phyloP scores from a whole-genome alignment of 805 yeast species.

The Dipodascus geniculatus region DNA sequence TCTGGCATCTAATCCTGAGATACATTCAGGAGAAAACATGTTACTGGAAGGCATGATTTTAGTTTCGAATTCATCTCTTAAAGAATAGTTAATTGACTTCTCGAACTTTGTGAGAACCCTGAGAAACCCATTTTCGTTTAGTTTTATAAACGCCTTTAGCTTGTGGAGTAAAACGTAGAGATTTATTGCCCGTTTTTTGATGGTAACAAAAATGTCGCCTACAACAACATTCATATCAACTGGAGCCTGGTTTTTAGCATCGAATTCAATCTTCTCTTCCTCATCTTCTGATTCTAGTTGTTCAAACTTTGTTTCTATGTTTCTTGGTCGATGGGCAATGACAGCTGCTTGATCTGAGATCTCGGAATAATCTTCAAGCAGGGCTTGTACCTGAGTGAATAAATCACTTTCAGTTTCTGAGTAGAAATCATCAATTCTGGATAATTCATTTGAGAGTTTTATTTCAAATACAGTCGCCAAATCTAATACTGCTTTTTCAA shows the following conservation, averaged over 20 bases:
- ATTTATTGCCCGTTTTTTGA: constrained; percentile 54
- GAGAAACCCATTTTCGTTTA: constrained; percentile 79
- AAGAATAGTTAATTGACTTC: constrained; percentile 54
- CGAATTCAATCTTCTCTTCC: background rate
- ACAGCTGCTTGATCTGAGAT: constrained; percentile 31
- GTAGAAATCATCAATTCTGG: constrained; percentile 68
- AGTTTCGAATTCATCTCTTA: constrained; percentile 45
- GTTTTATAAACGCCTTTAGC: constrained; percentile 67
- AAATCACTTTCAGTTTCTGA: constrained; percentile 50
- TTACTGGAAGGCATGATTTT: constrained; percentile 34
- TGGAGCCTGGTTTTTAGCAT: constrained; percentile 2
- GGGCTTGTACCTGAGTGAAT: constrained; percentile 39
- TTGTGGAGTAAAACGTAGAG: constrained; percentile 69
- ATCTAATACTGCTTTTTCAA: constrained; percentile 29
- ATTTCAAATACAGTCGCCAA: constrained; percentile 49
- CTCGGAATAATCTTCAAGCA: constrained; percentile 51
- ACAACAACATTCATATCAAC: constrained; percentile 17
- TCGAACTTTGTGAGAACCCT: constrained; percentile 90
- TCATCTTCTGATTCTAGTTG: background rate
- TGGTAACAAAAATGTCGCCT: constrained; percentile 45
- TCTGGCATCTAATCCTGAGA: constrained; percentile 36
- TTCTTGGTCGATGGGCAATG: constrained; percentile 2
- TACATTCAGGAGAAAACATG: constrained; percentile 42
- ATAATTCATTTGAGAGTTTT: constrained; percentile 68
- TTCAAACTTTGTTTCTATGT: constrained; percentile 4